Conservation (phyloP, 169 alveolate genomes). For the Eimeria praecox region DNA sequence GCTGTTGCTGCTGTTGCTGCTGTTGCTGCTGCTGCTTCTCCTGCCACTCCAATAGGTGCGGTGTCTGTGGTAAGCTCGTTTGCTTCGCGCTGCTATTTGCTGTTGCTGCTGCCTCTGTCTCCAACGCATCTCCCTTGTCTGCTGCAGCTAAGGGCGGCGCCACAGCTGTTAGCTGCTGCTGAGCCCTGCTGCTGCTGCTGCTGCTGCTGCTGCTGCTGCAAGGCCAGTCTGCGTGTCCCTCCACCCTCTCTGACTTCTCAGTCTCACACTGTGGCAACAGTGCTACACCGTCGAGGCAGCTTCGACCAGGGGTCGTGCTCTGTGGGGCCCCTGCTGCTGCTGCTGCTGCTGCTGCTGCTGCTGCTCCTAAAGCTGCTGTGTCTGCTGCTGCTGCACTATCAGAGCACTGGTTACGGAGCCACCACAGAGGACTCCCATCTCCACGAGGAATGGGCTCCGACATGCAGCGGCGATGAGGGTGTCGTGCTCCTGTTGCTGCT, state of each 20-base stretch:
- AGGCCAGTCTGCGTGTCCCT: too few species aligned
- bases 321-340: neutral
- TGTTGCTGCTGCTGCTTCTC: neutral
- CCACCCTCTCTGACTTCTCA: neutral
- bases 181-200: neutral
- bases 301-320: neutral
- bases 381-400: neutral
- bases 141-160: neutral
- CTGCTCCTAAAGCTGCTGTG: neutral
- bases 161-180: neutral
- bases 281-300: neutral
- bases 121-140: neutral
- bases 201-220: neutral
- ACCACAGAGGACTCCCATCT: neutral
- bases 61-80: neutral
- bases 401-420: neutral
- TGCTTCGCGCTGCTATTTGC: neutral
- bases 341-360: neutral
- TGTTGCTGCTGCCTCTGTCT: neutral
- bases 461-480: conserved; percentile 61
- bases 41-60: neutral
- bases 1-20: conserved; percentile 41
- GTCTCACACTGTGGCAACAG: neutral
- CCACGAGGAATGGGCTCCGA: conserved; percentile 15
- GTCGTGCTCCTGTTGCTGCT: neutral